A percentile compares a stretch with the other conserved stretches of the same genome.
Evolutionary conservation across 805 yeast species (phyloP).

Genomic region (Kluyveromyces dobzhanskii): DNA sequence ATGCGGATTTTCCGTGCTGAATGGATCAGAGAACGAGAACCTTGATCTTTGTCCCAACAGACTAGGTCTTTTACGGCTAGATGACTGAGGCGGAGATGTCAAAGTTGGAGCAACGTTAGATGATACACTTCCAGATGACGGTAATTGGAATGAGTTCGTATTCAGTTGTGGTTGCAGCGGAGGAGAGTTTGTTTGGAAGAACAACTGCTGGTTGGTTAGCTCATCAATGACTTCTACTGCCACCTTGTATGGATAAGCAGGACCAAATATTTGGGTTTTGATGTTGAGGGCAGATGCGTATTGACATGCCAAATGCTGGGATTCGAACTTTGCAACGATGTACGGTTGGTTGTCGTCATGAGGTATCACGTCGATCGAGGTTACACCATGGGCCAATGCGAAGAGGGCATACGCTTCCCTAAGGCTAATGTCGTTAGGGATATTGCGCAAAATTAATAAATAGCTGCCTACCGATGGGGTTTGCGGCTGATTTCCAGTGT

Average conservation of each 20-base stretch:
- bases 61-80: slow-evolving; percentile 42
- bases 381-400: slow-evolving; percentile 58
- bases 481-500: slow-evolving; percentile 9
- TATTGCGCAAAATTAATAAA: slow-evolving; percentile 40
- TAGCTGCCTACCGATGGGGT: slow-evolving; percentile 14
- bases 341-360: slow-evolving; percentile 23
- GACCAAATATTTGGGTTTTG: slow-evolving; percentile 40
- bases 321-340: slow-evolving; percentile 38
- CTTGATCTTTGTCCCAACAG: slow-evolving; percentile 55
- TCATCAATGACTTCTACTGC: slow-evolving; percentile 36
- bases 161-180: slow-evolving; percentile 8
- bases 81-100: slow-evolving; percentile 16
- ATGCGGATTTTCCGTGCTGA: slow-evolving; percentile 26
- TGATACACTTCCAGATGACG: slow-evolving; percentile 7
- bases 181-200: slow-evolving; percentile 11
- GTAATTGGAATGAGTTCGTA: slow-evolving; percentile 12
- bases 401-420: slow-evolving; percentile 65
- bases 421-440: slow-evolving; percentile 54
- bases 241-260: slow-evolving; percentile 34
- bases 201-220: slow-evolving; percentile 20
- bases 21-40: slow-evolving; percentile 62
- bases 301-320: slow-evolving; percentile 37
- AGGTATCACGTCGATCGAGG: slow-evolving; percentile 37
- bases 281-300: slow-evolving; percentile 35
- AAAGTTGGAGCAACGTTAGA: slow-evolving; percentile 13